These are phyloP conservation scores for Podaxis sp. DNA, from an alignment of 768 basidiomycete species.

Conservation along the genomic window DNA sequence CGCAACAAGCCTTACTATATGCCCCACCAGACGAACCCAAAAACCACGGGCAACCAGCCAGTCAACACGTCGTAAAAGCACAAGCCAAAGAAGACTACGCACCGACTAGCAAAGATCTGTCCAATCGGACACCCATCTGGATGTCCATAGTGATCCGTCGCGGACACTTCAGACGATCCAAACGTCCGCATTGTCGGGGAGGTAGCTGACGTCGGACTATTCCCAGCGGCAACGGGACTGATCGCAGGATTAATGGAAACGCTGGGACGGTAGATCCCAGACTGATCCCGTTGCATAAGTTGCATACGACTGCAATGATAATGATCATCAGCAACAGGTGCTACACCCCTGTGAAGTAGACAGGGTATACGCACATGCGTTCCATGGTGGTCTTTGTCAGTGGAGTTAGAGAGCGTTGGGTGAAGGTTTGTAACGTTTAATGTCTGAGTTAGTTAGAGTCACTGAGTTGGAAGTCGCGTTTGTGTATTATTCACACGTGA, in stretches of 20 bases:
- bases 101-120: conserved; percentile 8
- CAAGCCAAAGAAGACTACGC: not conserved
- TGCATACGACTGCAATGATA: not conserved
- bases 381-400: conserved; percentile 10
- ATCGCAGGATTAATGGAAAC: not conserved
- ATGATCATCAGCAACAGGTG: not conserved
- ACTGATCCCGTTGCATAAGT: conserved; percentile 10
- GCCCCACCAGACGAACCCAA: not conserved
- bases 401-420: not conserved
- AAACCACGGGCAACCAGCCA: not conserved
- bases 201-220: not conserved
- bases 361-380: conserved; percentile 1
- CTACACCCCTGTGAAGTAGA: not conserved
- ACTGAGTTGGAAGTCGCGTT: too few species aligned
- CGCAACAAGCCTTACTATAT: conserved; percentile 25
- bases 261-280: conserved; percentile 4
- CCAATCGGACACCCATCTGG: conserved; percentile 4
- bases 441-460: too few species aligned
- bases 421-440: not conserved
- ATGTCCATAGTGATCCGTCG: conserved; percentile 8
- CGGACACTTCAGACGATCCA: conserved; percentile 2
- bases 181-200: not conserved
- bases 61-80: not conserved
- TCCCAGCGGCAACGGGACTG: not conserved
- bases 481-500: too few species aligned